Evolutionary conservation across 768 basidiomycete species (phyloP).

Genomic region (Tylopilus rubrobrunneus): DNA sequence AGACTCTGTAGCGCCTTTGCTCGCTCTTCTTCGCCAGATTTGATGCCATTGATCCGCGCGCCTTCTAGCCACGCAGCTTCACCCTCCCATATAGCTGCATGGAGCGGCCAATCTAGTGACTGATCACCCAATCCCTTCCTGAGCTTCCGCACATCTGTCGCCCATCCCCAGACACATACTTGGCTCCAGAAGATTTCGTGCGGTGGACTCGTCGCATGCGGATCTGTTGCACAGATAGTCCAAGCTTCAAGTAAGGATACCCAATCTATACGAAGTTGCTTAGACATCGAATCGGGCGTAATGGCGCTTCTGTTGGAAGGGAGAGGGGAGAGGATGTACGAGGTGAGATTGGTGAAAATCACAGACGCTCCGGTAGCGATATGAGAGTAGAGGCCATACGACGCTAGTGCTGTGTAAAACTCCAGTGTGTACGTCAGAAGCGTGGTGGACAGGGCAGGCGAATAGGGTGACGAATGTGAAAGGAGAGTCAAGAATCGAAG

Average conservation of each 20-base stretch:
- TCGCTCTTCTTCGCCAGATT: slow-evolving; percentile 64
- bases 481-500: slow-evolving; percentile 67
- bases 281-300: neutral
- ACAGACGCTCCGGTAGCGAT: slow-evolving; percentile 58
- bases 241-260: slow-evolving; percentile 60
- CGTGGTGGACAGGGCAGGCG: slow-evolving; percentile 32
- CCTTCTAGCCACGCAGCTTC: slow-evolving; percentile 75
- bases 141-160: slow-evolving; percentile 47
- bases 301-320: slow-evolving; percentile 6
- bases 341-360: slow-evolving; percentile 49
- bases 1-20: slow-evolving; percentile 33
- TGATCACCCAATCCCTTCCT: slow-evolving; percentile 31
- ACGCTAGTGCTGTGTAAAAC: slow-evolving; percentile 62
- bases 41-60: slow-evolving; percentile 62
- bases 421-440: slow-evolving; percentile 57
- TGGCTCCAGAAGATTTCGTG: slow-evolving; percentile 93
- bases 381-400: slow-evolving; percentile 76
- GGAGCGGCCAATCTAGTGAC: slow-evolving; percentile 25
- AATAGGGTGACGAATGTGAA: slow-evolving; percentile 43
- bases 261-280: slow-evolving; percentile 47
- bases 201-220: slow-evolving; percentile 79
- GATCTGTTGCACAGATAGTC: slow-evolving; percentile 84
- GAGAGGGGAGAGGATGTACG: slow-evolving; percentile 38
- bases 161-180: slow-evolving; percentile 76
- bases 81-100: slow-evolving; percentile 37